Conservation (phyloP, 495 filamentous ascomycete species). For the Lophiotrema nucula region DNA sequence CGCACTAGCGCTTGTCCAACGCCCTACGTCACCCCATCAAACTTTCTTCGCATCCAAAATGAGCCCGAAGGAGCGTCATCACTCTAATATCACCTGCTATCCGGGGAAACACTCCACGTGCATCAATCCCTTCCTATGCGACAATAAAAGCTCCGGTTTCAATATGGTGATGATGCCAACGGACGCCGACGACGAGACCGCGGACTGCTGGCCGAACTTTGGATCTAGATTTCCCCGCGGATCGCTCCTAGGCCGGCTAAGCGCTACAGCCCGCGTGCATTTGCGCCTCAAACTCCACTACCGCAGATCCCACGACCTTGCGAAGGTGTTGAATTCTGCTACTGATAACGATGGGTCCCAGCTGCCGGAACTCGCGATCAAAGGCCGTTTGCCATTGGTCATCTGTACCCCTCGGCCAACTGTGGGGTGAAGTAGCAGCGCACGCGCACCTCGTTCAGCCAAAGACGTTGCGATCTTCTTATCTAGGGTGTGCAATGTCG, state of each 20-base stretch:
- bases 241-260: not conserved
- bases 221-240: not conserved
- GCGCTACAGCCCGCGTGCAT: not conserved
- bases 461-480: not conserved
- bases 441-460: not conserved
- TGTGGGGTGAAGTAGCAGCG: not conserved
- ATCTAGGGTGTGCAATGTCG: conserved; percentile 5
- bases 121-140: not conserved
- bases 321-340: not conserved
- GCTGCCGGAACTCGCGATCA: not conserved
- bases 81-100: not conserved
- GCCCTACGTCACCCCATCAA: not conserved
- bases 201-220: not conserved
- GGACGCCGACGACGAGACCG: not conserved
- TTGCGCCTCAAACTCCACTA: not conserved
- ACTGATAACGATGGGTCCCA: not conserved
- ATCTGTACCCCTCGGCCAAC: not conserved
- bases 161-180: not conserved
- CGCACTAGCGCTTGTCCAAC: not conserved
- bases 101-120: not conserved
- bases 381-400: not conserved
- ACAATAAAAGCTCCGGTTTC: not conserved
- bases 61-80: not conserved
- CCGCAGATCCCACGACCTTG: not conserved
- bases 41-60: not conserved